Conservation (phyloP, 768 basidiomycete genomes). For the Boletus insuetus region DNA sequence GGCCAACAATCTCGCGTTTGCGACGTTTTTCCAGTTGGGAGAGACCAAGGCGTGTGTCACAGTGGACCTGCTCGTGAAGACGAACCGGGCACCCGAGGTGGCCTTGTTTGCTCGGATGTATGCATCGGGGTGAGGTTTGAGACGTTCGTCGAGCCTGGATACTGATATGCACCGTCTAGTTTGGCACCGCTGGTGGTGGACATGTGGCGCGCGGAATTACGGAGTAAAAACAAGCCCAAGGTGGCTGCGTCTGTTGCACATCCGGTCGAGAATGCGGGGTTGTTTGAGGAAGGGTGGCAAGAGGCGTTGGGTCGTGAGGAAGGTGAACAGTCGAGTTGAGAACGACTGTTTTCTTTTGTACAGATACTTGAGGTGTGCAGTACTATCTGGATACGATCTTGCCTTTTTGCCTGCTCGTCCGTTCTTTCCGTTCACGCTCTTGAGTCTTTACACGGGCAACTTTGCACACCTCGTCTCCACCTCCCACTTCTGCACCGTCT, state of each 20-base stretch:
- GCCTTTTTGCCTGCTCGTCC: no score
- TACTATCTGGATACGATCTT: no score
- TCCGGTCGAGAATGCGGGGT: slow-evolving; percentile 59
- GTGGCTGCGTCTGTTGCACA: slow-evolving; percentile 79
- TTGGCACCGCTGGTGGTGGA: slow-evolving; percentile 62
- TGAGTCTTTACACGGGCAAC: slow-evolving; percentile 76
- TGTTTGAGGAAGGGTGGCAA: slow-evolving; percentile 75
- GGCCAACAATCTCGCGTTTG: slow-evolving; percentile 92
- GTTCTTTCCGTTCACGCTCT: no score
- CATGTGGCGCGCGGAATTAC: slow-evolving; percentile 79
- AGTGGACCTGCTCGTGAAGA: slow-evolving; percentile 83
- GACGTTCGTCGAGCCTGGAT: not conserved
- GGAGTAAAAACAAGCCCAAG: slow-evolving; percentile 67
- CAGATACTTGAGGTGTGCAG: no score
- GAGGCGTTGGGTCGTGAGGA: slow-evolving; percentile 41
- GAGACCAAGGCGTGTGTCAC: slow-evolving; percentile 65
- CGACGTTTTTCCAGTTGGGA: slow-evolving; percentile 78
- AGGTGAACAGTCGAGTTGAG: slow-evolving; percentile 14
- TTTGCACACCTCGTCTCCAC: slow-evolving; percentile 71
- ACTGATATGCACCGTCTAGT: slow-evolving; percentile 33
- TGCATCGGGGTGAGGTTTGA: slow-evolving; percentile 62
- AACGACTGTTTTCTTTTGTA: no score
- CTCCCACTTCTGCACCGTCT: no score
- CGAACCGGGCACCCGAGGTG: slow-evolving; percentile 87
- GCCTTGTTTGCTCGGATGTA: slow-evolving; percentile 94